Conservation (phyloP, 1,284 basidiomycete genomes). For the Uromyces viciae-fabae region DNA sequence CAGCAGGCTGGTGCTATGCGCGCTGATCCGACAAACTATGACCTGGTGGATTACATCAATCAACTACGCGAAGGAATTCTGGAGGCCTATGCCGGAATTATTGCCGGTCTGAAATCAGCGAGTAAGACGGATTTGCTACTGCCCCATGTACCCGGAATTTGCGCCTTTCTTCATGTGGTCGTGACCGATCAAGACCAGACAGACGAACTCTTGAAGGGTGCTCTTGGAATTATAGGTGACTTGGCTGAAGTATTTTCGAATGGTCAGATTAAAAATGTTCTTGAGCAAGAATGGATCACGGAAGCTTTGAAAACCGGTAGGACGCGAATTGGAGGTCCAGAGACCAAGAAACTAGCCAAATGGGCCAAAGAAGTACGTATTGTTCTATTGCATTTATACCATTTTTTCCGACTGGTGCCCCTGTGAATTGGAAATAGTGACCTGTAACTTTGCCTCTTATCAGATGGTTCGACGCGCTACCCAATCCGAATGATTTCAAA, state of each 20-base stretch:
- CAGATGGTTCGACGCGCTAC: constrained; percentile 45
- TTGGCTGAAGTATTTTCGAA: constrained; percentile 79
- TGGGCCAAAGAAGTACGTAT: constrained; percentile 61
- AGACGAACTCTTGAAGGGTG: constrained; percentile 71
- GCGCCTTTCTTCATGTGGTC: constrained; percentile 76
- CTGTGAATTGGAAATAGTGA: no score
- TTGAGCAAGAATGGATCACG: constrained; percentile 78
- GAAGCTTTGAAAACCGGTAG: constrained; percentile 67
- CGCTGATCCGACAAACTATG: constrained; percentile 79
- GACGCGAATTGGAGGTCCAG: constrained; percentile 57
- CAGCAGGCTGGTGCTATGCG: constrained; percentile 81
- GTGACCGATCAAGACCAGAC: constrained; percentile 78
- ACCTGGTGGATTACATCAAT: constrained; percentile 86
- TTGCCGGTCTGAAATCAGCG: constrained; percentile 80
- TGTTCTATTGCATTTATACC: background rate
- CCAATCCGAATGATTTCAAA: constrained; percentile 1
- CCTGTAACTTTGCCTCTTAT: background rate
- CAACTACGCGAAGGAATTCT: constrained; percentile 88
- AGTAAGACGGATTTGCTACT: constrained; percentile 69
- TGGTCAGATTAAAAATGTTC: constrained; percentile 72
- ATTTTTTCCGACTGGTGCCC: background rate
- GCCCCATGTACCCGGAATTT: constrained; percentile 70
- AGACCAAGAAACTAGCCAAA: constrained; percentile 60
- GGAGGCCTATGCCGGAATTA: constrained; percentile 92
- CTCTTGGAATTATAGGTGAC: constrained; percentile 84